These are phyloP conservation scores for Neocucurbitaria cava DNA, from an alignment of 2,329 filamentous ascomycete species.

Conservation along the genomic window DNA sequence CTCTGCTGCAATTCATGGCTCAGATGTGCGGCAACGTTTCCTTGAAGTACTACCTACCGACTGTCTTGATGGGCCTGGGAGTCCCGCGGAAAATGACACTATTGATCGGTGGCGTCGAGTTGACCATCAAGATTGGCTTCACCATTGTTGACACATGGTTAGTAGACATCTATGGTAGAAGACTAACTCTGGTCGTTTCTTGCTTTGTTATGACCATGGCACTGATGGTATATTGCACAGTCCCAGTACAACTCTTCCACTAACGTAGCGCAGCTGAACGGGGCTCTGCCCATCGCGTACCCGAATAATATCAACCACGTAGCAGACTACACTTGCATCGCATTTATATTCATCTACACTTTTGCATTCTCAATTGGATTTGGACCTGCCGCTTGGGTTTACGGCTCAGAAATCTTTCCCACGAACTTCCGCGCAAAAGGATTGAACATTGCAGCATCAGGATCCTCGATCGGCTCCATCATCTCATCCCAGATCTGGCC, in stretches of 20 bases:
- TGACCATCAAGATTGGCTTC: conserved; percentile 64
- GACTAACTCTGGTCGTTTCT: conserved; percentile 58
- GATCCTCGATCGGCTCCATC: conserved; percentile 63
- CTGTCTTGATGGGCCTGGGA: conserved; percentile 60
- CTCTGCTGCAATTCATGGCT: conserved; percentile 65
- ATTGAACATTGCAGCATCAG: conserved; percentile 63
- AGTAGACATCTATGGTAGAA: conserved; percentile 61
- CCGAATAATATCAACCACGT: conserved; percentile 57
- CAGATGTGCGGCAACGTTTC: conserved; percentile 67
- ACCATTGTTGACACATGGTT: conserved; percentile 64
- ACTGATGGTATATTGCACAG: conserved; percentile 55
- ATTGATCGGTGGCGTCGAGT: conserved; percentile 64
- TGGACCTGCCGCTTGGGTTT: conserved; percentile 65
- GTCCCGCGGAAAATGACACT: conserved; percentile 57
- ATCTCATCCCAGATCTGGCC: conserved; percentile 64
- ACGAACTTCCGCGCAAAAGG: conserved; percentile 64
- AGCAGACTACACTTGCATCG: conserved; percentile 60
- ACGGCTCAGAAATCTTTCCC: conserved; percentile 67
- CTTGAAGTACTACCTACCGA: conserved; percentile 67
- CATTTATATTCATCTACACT: conserved; percentile 66
- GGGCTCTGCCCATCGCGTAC: conserved; percentile 59
- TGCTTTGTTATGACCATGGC: conserved; percentile 61
- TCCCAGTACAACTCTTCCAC: neutral
- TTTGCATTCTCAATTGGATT: conserved; percentile 66
- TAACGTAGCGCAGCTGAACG: conserved; percentile 59